Conservation (phyloP, 208 protist species). For the Wallacemonas collosoma region DNA sequence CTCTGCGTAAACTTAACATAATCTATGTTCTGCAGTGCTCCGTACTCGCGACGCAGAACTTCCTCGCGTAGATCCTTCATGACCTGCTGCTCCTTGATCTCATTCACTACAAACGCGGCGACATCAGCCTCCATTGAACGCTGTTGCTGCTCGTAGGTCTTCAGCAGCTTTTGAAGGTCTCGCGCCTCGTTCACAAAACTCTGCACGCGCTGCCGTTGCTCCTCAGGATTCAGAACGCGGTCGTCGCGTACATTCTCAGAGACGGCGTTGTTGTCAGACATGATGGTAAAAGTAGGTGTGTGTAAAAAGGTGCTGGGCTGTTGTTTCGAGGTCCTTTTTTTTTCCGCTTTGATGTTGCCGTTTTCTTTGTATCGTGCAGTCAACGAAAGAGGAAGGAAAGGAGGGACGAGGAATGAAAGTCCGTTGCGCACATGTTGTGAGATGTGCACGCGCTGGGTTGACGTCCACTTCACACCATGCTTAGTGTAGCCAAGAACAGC, state of each 20-base stretch:
- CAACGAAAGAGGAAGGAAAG: too few species aligned
- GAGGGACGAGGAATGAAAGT: not conserved
- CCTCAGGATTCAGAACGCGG: conserved; percentile 2
- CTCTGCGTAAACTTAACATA: conserved; percentile 33
- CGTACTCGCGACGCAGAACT: conserved; percentile 28
- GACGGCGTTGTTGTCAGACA: not conserved
- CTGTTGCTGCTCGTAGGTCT: conserved; percentile 26
- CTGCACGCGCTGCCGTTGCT: conserved; percentile 4
- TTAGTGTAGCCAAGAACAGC: too few species aligned
- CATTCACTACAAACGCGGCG: conserved; percentile 32
- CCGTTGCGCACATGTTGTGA: too few species aligned
- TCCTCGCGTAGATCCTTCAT: conserved; percentile 22
- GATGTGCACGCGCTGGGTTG: too few species aligned
- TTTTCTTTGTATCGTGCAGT: not conserved
- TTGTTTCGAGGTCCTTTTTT: not conserved
- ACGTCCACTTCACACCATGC: too few species aligned
- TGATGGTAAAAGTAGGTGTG: not conserved
- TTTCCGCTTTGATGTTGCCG: not conserved
- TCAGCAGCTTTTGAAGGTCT: conserved; percentile 38
- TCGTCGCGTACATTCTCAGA: not conserved
- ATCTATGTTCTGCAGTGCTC: conserved; percentile 24
- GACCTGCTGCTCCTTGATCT: conserved; percentile 34
- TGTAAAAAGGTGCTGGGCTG: not conserved
- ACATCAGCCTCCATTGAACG: conserved; percentile 30
- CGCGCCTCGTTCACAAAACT: conserved; percentile 30